Evolutionary conservation across 805 yeast species (phyloP).

Genomic region (Lipomyces anomalus): DNA sequence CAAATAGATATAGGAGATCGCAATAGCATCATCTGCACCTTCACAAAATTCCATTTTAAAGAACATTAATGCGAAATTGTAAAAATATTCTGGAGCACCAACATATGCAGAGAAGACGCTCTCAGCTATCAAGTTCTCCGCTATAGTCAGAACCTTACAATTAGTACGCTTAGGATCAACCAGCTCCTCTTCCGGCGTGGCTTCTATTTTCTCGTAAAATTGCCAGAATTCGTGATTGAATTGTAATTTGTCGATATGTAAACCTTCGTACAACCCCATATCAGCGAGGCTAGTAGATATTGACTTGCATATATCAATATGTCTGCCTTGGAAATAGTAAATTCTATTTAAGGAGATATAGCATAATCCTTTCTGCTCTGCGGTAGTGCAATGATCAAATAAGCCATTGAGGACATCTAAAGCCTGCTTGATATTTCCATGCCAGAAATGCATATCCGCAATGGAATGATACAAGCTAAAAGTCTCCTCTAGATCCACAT

Average conservation of each 20-base stretch:
- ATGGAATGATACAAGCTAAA: constrained; percentile 7
- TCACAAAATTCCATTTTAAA: constrained; percentile 4
- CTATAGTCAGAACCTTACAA: not conserved
- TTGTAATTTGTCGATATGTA: not conserved
- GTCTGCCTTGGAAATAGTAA: constrained; percentile 9
- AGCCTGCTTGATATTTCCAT: constrained; percentile 8
- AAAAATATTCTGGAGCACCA: constrained; percentile 11
- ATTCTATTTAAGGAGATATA: constrained; percentile 3
- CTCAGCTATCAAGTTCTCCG: constrained; percentile 5
- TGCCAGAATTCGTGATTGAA: constrained; percentile 10
- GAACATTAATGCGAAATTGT: constrained; percentile 2
- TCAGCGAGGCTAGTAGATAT: not conserved
- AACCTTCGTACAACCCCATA: constrained; percentile 4
- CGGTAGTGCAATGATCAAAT: not conserved
- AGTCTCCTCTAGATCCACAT: constrained; percentile 15
- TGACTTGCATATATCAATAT: not conserved
- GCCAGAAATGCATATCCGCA: constrained; percentile 11
- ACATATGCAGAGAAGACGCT: constrained; percentile 7
- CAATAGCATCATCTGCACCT: constrained; percentile 14
- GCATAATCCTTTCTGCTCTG: constrained; percentile 3
- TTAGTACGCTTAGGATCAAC: constrained; percentile 2
- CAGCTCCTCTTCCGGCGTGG: constrained; percentile 13
- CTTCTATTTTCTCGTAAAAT: constrained; percentile 6
- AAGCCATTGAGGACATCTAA: not conserved
- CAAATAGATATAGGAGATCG: constrained; percentile 12